Percentiles rank a stretch among this genome's conserved stretches.
Evolutionary conservation across 768 basidiomycete genomes (phyloP).

Genomic region (Phaeotremella skinneri): DNA sequence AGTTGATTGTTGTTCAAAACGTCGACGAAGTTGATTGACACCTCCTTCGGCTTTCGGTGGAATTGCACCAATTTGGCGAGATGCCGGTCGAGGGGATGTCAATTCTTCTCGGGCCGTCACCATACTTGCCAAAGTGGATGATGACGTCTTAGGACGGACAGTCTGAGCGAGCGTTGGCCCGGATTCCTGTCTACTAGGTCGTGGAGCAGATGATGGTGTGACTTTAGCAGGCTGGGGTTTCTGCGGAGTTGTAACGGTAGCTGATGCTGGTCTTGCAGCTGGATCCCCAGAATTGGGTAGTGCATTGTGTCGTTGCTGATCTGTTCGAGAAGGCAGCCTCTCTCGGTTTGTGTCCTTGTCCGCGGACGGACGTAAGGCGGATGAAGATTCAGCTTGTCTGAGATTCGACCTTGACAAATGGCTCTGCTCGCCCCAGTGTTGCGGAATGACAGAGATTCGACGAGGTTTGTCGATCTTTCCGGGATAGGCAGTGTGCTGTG

Average conservation of each 20-base stretch:
- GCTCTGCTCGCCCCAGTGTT: too few relatives aligned
- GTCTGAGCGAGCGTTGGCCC: background rate
- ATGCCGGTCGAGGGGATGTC: background rate
- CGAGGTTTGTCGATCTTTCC: too few relatives aligned
- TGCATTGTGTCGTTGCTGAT: too few relatives aligned
- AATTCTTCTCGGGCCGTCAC: background rate
- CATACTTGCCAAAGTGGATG: background rate
- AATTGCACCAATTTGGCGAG: background rate
- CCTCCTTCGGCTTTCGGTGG: background rate
- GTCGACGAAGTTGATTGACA: background rate
- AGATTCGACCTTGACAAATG: too few relatives aligned
- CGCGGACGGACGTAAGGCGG: too few relatives aligned
- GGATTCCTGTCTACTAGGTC: background rate
- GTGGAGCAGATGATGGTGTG: background rate
- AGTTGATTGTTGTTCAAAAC: background rate
- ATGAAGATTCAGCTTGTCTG: too few relatives aligned
- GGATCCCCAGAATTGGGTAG: background rate
- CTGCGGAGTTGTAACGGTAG: background rate
- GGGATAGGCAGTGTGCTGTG: too few relatives aligned
- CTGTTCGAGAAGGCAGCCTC: too few relatives aligned
- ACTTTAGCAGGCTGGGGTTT: background rate
- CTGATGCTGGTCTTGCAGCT: background rate
- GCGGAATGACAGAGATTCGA: conserved; percentile 6
- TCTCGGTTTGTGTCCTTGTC: too few relatives aligned
- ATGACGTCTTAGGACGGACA: background rate